Evolutionary conservation across 495 filamentous ascomycete species (phyloP).

Genomic region (Apiosordaria backusii): DNA sequence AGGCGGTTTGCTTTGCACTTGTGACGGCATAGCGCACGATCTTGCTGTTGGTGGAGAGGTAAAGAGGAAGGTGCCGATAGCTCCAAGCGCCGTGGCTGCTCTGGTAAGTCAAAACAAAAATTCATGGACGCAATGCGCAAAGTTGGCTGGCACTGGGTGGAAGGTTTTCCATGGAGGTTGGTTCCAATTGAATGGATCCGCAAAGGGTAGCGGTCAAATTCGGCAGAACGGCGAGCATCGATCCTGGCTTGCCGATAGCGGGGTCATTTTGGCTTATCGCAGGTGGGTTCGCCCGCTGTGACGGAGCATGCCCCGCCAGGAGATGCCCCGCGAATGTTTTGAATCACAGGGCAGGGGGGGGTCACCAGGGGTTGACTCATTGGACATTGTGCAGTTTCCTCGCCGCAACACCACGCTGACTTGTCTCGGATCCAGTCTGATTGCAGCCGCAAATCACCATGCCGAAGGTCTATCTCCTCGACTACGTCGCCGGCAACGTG

Average conservation of each 20-base stretch:
- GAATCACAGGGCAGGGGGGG: background rate
- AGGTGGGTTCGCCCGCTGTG: slow-evolving; percentile 4
- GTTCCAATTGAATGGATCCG: background rate
- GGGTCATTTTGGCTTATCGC: background rate
- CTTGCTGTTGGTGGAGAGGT: background rate
- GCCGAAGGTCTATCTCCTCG: slow-evolving; percentile 88
- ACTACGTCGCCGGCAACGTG: slow-evolving; percentile 78
- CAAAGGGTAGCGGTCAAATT: background rate
- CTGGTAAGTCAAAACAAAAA: background rate
- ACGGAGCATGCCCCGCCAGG: slow-evolving; percentile 8
- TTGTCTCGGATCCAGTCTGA: background rate
- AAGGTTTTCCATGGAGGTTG: too few species aligned
- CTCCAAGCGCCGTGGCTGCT: too few species aligned
- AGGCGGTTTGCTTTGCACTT: background rate
- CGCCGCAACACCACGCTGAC: background rate
- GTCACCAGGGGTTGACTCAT: slow-evolving; percentile 6
- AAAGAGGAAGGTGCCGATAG: background rate
- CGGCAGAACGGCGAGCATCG: background rate
- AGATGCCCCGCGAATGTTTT: background rate
- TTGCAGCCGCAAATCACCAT: slow-evolving; percentile 46
- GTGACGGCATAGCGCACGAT: background rate
- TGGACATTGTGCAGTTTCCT: background rate
- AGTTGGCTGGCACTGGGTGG: too few species aligned
- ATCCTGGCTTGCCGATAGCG: background rate
- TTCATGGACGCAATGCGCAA: too few species aligned